Evolutionary conservation across 1,284 basidiomycete species (phyloP).

Genomic region (Sporisorium graminicola): DNA sequence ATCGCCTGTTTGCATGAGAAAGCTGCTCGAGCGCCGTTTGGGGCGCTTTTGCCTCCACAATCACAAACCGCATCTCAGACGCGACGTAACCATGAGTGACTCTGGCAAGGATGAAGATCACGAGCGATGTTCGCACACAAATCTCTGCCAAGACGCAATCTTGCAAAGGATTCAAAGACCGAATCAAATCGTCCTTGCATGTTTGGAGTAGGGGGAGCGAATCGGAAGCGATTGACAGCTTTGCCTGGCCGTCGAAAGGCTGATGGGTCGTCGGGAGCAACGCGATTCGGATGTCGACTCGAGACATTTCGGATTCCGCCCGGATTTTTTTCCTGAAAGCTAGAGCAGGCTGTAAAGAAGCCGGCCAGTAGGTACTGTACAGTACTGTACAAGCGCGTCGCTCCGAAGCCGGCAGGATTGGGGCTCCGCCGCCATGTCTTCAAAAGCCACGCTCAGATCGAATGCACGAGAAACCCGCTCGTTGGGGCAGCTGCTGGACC

Average conservation of each 20-base stretch:
- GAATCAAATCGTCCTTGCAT: too few species aligned
- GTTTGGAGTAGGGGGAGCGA: too few species aligned
- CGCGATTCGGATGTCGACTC: too few species aligned
- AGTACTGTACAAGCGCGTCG: constrained; percentile 7
- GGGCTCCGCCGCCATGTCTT: constrained; percentile 3
- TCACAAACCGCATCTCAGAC: not conserved
- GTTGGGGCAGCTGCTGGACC: not conserved
- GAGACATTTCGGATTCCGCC: constrained; percentile 1
- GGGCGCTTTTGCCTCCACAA: not conserved
- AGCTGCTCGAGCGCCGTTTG: too few species aligned
- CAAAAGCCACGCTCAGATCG: not conserved
- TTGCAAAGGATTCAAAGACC: too few species aligned
- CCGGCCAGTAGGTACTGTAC: not conserved
- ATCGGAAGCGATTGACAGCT: too few species aligned
- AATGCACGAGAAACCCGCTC: not conserved
- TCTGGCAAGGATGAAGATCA: not conserved
- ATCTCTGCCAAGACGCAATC: too few species aligned
- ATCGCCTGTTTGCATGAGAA: not conserved
- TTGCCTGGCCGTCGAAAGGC: too few species aligned
- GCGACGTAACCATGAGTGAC: not conserved
- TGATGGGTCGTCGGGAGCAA: too few species aligned
- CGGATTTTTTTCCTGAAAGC: constrained; percentile 1
- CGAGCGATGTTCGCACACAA: not conserved
- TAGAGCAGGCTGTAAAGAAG: not conserved
- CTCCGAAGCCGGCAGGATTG: not conserved